These are phyloP conservation scores for Gossypium gossypioides DNA, from an alignment of 441 rosid species.

Conservation along the genomic window DNA sequence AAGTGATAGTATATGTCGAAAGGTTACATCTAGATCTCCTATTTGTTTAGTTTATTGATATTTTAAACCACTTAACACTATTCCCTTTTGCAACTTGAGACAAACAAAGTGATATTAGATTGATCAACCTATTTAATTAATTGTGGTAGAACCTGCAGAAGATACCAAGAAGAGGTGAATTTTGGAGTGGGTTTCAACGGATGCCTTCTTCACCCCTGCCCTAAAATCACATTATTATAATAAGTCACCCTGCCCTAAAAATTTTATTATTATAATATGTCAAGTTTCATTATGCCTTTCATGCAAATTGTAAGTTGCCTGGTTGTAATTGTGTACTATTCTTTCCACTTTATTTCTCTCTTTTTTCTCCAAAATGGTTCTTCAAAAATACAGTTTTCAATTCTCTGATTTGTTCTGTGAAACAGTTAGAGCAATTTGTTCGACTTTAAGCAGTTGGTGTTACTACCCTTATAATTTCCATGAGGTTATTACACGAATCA, in stretches of 20 bases:
- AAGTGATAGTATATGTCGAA: neutral
- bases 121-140: neutral
- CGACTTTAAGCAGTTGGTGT: neutral
- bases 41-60: neutral
- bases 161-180: neutral
- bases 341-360: neutral
- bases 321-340: neutral
- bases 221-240: neutral
- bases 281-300: neutral
- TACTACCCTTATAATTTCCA: neutral
- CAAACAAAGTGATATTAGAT: neutral
- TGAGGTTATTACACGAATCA: neutral
- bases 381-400: neutral
- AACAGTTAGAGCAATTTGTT: neutral
- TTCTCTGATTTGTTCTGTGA: neutral
- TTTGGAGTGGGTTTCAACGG: neutral
- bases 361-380: neutral
- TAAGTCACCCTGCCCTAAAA: too few relatives aligned
- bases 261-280: neutral
- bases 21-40: neutral
- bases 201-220: neutral
- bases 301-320: neutral
- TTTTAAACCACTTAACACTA: neutral
- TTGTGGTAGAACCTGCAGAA: neutral
- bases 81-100: neutral